Evolutionary conservation across 768 basidiomycete species (phyloP), one percentile per base, ranked within the genome.

Genomic region (Phylloporus sp.): DNA sequence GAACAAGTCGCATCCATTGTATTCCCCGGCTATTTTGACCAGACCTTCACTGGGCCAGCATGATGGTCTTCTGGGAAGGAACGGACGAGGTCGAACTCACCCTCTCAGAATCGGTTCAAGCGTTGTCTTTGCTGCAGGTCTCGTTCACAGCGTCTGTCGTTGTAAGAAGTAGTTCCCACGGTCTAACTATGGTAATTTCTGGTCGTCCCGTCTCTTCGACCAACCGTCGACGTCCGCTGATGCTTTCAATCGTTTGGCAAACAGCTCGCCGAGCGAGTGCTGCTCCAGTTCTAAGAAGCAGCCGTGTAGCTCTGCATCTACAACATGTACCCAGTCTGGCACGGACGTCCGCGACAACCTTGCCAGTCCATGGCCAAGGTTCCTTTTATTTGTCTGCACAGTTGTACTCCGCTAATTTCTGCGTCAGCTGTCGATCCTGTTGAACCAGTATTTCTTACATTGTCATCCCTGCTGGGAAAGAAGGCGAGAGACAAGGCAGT

Each of bases 401-500:
- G 21, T 29, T 44, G 26, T 44, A 23, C 32, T 43, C 17, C 14
- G 17, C 52, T 61, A 6, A 58, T 44, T 4, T 26, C 26, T 14
- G 17, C 20, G 11, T 18, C 48, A 80, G 79, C 59, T 13, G 34
- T 62, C 21, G 70, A 75, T 23, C 44, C 72, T 17, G 44, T 60
- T 8, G 59, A 69, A 42, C 84, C 84, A 15, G 67, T 86, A 11
- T 81, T 77, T 48, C 69, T 89, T 9, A 68, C 76, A n/a, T 66
- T 90, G 51, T 80, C 82, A 4, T 73, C 76, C 39, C 75, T 85
- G 14, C 58, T 69, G 29, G 68, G 71, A 34, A 74, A 72, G 40
- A 67, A 72, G 37, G 67, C 71, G 9, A 61, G 58, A 40, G 64
- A 72, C 38, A 71, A 67, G 44, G 70, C 84, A 10, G 84, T 84